Percentiles rank a stretch among this genome's conserved stretches.
These are phyloP conservation scores for Arachis monticola DNA, from an alignment of 331 rosid species.

Conservation along the genomic window DNA sequence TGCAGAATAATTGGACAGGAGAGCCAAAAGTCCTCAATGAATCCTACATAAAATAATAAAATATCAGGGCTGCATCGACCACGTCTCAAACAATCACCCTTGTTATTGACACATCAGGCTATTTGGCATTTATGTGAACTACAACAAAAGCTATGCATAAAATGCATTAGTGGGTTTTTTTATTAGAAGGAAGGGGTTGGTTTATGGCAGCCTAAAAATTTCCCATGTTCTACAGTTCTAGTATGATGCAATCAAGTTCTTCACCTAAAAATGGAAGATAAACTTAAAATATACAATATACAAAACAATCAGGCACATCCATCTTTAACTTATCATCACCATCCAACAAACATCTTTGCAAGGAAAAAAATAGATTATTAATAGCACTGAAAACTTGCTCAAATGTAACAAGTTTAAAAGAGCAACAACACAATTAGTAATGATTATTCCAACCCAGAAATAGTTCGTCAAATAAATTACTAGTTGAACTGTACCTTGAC, in stretches of 20 bases:
- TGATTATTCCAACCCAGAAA: conserved; percentile 17
- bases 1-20: neutral
- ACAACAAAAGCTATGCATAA: neutral
- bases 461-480: conserved; percentile 29
- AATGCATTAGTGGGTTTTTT: neutral
- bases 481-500: conserved; percentile 66
- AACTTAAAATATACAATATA: neutral
- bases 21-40: neutral
- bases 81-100: neutral
- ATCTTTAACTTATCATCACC: conserved; percentile 9
- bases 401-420: neutral
- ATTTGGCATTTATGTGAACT: conserved; percentile 3
- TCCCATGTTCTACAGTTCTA: conserved; percentile 8
- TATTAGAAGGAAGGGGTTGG: neutral
- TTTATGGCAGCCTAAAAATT: neutral
- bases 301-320: neutral
- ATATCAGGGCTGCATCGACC: conserved; percentile 3
- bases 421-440: neutral
- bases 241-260: neutral
- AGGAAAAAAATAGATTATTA: neutral
- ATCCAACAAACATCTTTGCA: conserved; percentile 3
- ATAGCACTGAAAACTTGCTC: conserved; percentile 4
- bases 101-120: neutral
- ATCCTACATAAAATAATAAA: neutral
- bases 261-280: neutral